Base-by-base conservation (phyloP, 768 basidiomycete genomes). In the Auriscalpium microsporum region DNA sequence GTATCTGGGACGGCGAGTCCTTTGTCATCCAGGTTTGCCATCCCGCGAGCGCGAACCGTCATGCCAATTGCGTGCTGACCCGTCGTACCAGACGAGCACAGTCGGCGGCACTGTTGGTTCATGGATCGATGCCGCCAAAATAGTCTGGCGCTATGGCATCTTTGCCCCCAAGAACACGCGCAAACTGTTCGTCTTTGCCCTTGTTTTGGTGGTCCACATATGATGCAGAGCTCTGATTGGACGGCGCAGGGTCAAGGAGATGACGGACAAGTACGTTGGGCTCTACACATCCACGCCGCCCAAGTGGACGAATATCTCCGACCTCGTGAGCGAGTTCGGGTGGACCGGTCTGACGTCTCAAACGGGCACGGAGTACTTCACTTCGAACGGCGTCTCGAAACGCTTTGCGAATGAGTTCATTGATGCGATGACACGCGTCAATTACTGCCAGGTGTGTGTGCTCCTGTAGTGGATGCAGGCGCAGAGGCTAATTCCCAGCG, bases 1-100 rank as follows among this genome's bases (percentile, higher is more conserved):
- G 84, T 1, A 75, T 95, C 50, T 94, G 90, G 91, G 89, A 97
- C 64, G 95, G 95, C 1, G 71, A 80, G 60, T 64, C 81, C 36
- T 79, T 94, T 53, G 64, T 90, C 23, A 66, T 90, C 53, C 75
- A 78, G 21, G 89, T 91, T 62, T 57, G 79, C 66, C 46, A 48
- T 13, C 17, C 17, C 23, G 23, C 19, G 3, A 14, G 35, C 48
- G 28, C 33, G 42, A 8, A 21, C 51, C 33, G 49, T 10, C 1
- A 21, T 19, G 6, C 34, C 46, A 10, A 3, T 36, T 40, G 42
- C 33, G 40, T 47, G 50, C 34, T 36, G n/a, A 2, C 28, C 28
- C 28, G 28, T 28, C 28, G 28, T 7, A 28, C 28, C 4, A 28
- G 28, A 28, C 28, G 7, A 7, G 5, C 28, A 28, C 4, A 1